Evolutionary conservation across 2,329 filamentous ascomycete genomes (phyloP), one percentile per base, ranked within the genome.

Genomic region (Colletotrichum gloeosporioides): DNA sequence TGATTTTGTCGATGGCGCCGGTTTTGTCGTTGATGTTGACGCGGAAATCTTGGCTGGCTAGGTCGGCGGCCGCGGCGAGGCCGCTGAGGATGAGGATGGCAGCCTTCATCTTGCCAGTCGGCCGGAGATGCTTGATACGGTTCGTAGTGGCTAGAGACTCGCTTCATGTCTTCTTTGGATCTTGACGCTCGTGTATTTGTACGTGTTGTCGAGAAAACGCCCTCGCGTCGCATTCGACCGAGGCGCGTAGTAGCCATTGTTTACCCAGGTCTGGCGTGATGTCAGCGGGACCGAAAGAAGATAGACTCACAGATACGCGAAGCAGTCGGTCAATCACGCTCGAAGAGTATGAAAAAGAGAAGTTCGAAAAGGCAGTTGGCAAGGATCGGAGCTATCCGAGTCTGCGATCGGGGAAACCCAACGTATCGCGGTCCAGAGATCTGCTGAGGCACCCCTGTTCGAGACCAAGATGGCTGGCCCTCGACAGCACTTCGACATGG

Each of bases 1-100:
- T 27, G 25, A 69, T 71, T 22, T 29, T 39, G 49, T 70, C 13
- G 25, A 77, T 31, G 15, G 67, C 55, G 13, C 75, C 75, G 7
- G 63, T 75, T 13, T 32, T 69, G 22, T 63, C 55, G 57, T 77
- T 44, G 13, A 75, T 62, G 39, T 57, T 59, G 29, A 77, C 25
- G 29, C 39, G 71, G 15, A 75, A 77, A 4, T 75, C 67, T 29
- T 64, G n/a, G 44, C 55, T 71, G 29, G 27, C 13, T 27, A 75
- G 25, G 29, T 75, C 36, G 18, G 67, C 34, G 1, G 10, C 68
- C 16, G 57, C 57, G n/a, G 25, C 55, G 68, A 62, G 13, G 18
- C 18, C 27, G 6, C 5, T 6, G 18, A 53, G 34, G 25, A 32
- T 8, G 13, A 5, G 10, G 18, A 27, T 16, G 5, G 36, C 16